Conservation (phyloP, 257 asterid genomes). For the Thymus mandschuricus region DNA sequence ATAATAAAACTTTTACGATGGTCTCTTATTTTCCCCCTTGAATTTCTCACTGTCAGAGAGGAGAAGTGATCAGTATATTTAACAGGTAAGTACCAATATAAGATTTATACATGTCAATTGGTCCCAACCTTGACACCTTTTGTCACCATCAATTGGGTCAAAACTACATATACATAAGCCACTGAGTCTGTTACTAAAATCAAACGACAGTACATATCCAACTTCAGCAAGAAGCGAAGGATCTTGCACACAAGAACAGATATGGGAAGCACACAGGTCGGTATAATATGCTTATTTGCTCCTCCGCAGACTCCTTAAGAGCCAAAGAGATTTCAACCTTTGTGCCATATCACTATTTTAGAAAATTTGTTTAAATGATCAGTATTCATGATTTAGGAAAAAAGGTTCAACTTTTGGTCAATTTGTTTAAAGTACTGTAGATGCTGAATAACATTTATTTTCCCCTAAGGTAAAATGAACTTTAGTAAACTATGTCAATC, state of each 20-base stretch:
- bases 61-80: too few species aligned
- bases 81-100: too few species aligned
- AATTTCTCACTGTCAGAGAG: too few species aligned
- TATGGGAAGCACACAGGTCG: not conserved
- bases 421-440: not conserved
- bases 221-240: not conserved
- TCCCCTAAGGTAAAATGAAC: not conserved
- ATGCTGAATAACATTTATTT: not conserved
- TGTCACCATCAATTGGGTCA: too few species aligned
- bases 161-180: too few species aligned
- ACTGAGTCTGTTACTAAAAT: not conserved
- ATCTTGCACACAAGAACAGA: not conserved
- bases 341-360: not conserved
- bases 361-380: too few species aligned
- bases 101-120: too few species aligned
- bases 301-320: slow-evolving; percentile 2
- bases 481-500: not conserved
- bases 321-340: not conserved
- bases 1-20: not conserved
- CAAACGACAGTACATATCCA: not conserved
- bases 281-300: not conserved
- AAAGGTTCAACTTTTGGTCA: not conserved
- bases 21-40: too few species aligned
- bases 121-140: too few species aligned
- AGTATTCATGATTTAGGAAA: not conserved